These are phyloP conservation scores for Penicillium macrosclerotiorum DNA, from an alignment of 495 filamentous ascomycete genomes.

Conservation along the genomic window DNA sequence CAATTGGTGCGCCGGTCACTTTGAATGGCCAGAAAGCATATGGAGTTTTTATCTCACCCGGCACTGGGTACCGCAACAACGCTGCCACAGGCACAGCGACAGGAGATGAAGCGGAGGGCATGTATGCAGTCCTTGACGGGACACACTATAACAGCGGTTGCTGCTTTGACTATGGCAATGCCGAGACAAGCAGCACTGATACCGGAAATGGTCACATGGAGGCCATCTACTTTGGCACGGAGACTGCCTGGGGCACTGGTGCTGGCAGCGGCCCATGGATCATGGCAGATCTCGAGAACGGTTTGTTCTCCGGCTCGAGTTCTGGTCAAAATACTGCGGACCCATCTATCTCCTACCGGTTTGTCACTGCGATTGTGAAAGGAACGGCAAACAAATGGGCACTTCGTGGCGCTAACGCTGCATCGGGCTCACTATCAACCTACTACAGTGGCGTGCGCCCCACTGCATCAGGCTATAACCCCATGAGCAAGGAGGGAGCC, in stretches of 20 bases:
- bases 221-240: constrained; percentile 56
- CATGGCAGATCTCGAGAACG: constrained; percentile 62
- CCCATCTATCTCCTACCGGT: constrained; percentile 47
- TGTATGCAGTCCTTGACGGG: constrained; percentile 60
- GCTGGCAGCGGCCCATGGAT: constrained; percentile 56
- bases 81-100: constrained; percentile 46
- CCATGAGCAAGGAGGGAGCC: constrained; percentile 60
- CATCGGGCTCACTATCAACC: constrained; percentile 52
- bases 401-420: constrained; percentile 52
- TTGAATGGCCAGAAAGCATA: constrained; percentile 58
- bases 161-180: constrained; percentile 64
- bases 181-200: constrained; percentile 51
- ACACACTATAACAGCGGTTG: constrained; percentile 57
- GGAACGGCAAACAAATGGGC: constrained; percentile 52
- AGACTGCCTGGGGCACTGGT: constrained; percentile 49
- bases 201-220: constrained; percentile 61
- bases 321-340: constrained; percentile 41
- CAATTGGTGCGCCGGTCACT: constrained; percentile 56
- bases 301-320: constrained; percentile 51
- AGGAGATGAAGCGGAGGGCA: constrained; percentile 53
- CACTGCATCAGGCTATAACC: constrained; percentile 49
- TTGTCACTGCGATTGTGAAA: constrained; percentile 53
- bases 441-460: constrained; percentile 54
- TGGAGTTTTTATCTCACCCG: constrained; percentile 55
- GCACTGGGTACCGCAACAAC: constrained; percentile 56